Evolutionary conservation across 2,329 filamentous ascomycete species (phyloP), one percentile per base, ranked within the genome.

Genomic region (Metarhizium anisopliae): DNA sequence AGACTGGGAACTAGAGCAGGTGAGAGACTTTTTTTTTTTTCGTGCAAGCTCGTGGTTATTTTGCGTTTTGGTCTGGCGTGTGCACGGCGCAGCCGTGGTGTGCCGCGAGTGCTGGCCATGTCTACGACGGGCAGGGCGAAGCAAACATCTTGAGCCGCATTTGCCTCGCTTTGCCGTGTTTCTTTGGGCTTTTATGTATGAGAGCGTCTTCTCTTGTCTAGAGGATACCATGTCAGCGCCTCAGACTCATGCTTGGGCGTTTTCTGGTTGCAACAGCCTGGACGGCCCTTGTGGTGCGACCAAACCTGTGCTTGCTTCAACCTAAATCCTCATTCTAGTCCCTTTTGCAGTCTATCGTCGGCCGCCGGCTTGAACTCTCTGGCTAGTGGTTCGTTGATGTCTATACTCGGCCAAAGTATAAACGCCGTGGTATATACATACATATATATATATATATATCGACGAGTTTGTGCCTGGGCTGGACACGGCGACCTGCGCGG

Each of bases 1-100:
- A 58, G 90, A 95, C 65, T 89, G 86, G 69, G 90, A 95, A 59
- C 79, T 94, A 54, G 90, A 95, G 68, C 86, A 86, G 77, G 89
- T 91, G 68, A 79, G 82, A 49, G 59, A 50, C 55, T 59, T 61
- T 56, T 50, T 43, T 18, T 18, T 56, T 56, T 40, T 45, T 61
- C 16, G 54, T 56, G 45, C 49, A 4, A 4, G 43, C 18, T 18
- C 25, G 13, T 7, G 2, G 10, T 50, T 47, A 30, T 50, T 35
- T 35, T 18, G 20, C 43, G 2, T 25, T 47, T 25, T 51, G 30
- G 36, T 40, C 50, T 51, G 32, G 50, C 11, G 38, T 11, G 20
- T 18, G 20, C 16, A 8, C 5, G 29, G 32, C 29, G 36, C 16
- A 20, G 3, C 42, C 6, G 7, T 45, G 42, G 42, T 11, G 42